Evolutionary conservation across 2,329 filamentous ascomycete genomes (phyloP).

Genomic region (Pyrenochaeta sp.): DNA sequence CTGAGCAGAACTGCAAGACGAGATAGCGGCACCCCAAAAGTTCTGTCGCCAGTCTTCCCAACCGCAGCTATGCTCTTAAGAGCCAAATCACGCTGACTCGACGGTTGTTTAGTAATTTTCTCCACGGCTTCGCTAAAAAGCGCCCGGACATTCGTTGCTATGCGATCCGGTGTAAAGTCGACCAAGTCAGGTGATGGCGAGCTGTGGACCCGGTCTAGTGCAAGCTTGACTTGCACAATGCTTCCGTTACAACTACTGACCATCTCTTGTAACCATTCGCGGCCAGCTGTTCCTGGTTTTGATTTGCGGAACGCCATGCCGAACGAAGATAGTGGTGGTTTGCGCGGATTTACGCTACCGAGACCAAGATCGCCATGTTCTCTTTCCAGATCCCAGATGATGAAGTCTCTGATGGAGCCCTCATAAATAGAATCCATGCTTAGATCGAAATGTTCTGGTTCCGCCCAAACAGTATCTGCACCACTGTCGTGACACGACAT

Average conservation of each 20-base stretch:
- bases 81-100: neutral
- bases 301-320: slow-evolving; percentile 13
- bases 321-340: slow-evolving; percentile 21
- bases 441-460: slow-evolving; percentile 21
- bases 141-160: slow-evolving; percentile 8
- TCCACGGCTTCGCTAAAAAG: slow-evolving; percentile 6
- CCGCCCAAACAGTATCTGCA: slow-evolving; percentile 4
- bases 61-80: slow-evolving; percentile 11
- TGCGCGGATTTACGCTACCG: neutral
- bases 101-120: slow-evolving; percentile 3
- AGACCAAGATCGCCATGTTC: slow-evolving; percentile 31
- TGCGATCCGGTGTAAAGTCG: slow-evolving; percentile 7
- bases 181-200: neutral
- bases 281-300: neutral
- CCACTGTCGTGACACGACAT: neutral
- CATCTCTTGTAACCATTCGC: slow-evolving; percentile 9
- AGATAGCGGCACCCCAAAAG: slow-evolving; percentile 3
- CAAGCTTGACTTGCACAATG: slow-evolving; percentile 14
- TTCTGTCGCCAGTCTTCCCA: slow-evolving; percentile 2
- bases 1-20: slow-evolving; percentile 7
- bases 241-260: slow-evolving; percentile 6
- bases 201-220: slow-evolving; percentile 15
- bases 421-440: slow-evolving; percentile 6
- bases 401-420: slow-evolving; percentile 12
- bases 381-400: slow-evolving; percentile 28